Evolutionary conservation across 805 yeast species (phyloP).

Genomic region (Metschnikowia reukaufii): DNA sequence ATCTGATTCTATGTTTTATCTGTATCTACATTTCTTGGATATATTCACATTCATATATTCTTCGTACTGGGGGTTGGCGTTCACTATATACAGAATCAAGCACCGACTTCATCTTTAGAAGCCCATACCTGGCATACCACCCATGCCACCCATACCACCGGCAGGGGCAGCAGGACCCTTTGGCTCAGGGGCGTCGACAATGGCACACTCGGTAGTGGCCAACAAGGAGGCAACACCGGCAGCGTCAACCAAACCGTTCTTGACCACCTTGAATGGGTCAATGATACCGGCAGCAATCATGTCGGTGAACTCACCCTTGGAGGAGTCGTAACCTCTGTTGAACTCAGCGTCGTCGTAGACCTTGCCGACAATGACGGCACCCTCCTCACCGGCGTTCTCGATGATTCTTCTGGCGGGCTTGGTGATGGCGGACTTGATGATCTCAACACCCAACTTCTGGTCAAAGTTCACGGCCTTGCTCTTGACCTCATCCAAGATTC

Average conservation of each 20-base stretch:
- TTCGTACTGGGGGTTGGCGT: slow-evolving; percentile 4
- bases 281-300: slow-evolving; percentile 97
- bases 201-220: slow-evolving; percentile 98
- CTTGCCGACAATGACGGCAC: slow-evolving; percentile 94
- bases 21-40: too few relatives aligned
- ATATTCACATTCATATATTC: not conserved
- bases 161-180: slow-evolving; percentile 50
- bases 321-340: slow-evolving; percentile 87
- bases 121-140: slow-evolving; percentile 33
- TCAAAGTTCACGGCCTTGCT: slow-evolving; percentile 79
- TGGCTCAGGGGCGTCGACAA: slow-evolving; percentile 92
- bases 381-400: slow-evolving; percentile 97
- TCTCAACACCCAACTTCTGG: slow-evolving; percentile 93
- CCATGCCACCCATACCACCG: slow-evolving; percentile 47
- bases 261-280: slow-evolving; percentile 97
- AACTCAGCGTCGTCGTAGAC: slow-evolving; percentile 67
- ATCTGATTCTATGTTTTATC: not conserved
- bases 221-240: slow-evolving; percentile 95
- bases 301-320: slow-evolving; percentile 91
- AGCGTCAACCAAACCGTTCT: slow-evolving; percentile 93
- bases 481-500: slow-evolving; percentile 65
- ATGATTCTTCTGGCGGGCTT: slow-evolving; percentile 95
- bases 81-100: slow-evolving; percentile 12
- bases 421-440: slow-evolving; percentile 87
- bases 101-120: slow-evolving; percentile 19